A percentile compares a stretch with the other conserved stretches of the same genome.
Conservation (phyloP, 306 rosid species). For the Fragaria nilgerrensis region DNA sequence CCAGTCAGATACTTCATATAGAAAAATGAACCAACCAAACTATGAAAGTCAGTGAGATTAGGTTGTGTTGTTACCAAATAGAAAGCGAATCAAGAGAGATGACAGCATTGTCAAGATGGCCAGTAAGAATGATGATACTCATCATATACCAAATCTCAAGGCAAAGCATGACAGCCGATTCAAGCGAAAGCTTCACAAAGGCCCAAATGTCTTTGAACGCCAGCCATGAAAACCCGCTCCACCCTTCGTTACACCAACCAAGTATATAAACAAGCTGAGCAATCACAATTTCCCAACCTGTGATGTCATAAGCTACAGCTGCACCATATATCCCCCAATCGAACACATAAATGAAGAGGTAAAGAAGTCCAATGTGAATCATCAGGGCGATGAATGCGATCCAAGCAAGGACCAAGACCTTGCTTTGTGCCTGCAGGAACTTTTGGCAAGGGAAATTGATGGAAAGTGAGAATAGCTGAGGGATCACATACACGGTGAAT, state of each 20-base stretch:
- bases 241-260: constrained; percentile 80
- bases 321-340: constrained; percentile 64
- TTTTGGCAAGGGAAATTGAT: constrained; percentile 76
- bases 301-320: constrained; percentile 64
- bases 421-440: constrained; percentile 87
- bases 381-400: constrained; percentile 56
- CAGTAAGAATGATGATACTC: constrained; percentile 69
- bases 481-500: constrained; percentile 52
- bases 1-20: neutral
- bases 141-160: constrained; percentile 87
- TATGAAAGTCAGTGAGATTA: neutral
- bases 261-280: constrained; percentile 66
- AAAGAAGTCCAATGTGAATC: constrained; percentile 53
- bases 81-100: constrained; percentile 75
- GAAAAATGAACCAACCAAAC: neutral
- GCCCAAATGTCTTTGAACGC: constrained; percentile 85
- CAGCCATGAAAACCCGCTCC: constrained; percentile 68
- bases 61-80: constrained; percentile 58
- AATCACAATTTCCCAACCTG: constrained; percentile 58
- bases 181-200: constrained; percentile 76
- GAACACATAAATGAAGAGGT: constrained; percentile 54
- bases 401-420: constrained; percentile 64
- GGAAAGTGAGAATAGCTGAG: constrained; percentile 65
- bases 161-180: constrained; percentile 94
- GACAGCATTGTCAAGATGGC: constrained; percentile 71